Evolutionary conservation across 2,329 filamentous ascomycete species (phyloP).

Genomic region (Blumeria graminis): DNA sequence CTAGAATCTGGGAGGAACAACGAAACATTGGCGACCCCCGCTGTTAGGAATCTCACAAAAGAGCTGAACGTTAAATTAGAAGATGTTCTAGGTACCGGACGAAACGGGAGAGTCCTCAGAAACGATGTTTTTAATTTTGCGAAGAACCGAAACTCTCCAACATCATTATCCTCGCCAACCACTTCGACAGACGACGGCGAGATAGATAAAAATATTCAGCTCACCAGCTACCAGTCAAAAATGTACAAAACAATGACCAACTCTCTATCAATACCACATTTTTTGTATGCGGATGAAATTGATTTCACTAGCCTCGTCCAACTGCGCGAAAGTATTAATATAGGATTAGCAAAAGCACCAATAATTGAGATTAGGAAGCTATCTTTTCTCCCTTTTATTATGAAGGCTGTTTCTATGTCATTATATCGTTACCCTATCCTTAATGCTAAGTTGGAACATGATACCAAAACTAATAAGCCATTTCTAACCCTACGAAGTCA

Average conservation of each 20-base stretch:
- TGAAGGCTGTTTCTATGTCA: slow-evolving; percentile 81
- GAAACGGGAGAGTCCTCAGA: slow-evolving; percentile 74
- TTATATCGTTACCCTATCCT: slow-evolving; percentile 63
- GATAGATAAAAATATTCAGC: slow-evolving; percentile 21
- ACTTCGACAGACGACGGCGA: slow-evolving; percentile 5
- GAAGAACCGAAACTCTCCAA: slow-evolving; percentile 24
- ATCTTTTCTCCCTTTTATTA: slow-evolving; percentile 79
- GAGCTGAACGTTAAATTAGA: slow-evolving; percentile 55
- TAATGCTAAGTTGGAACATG: slow-evolving; percentile 57
- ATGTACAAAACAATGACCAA: slow-evolving; percentile 98
- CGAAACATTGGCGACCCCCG: slow-evolving; percentile 65
- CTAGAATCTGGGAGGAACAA: slow-evolving; percentile 26
- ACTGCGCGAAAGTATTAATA: slow-evolving; percentile 54
- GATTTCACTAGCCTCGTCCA: slow-evolving; percentile 53
- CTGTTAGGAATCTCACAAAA: slow-evolving; percentile 71
- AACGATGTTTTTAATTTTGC: slow-evolving; percentile 65
- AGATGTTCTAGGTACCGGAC: slow-evolving; percentile 63
- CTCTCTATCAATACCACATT: slow-evolving; percentile 78
- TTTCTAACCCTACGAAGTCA: slow-evolving; percentile 53
- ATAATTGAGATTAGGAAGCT: slow-evolving; percentile 33
- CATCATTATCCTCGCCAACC: slow-evolving; percentile 6
- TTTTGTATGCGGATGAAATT: slow-evolving; percentile 79
- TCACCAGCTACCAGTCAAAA: slow-evolving; percentile 61
- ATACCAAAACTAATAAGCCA: slow-evolving; percentile 33
- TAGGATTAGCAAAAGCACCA: slow-evolving; percentile 21